These are phyloP conservation scores for Pseudopyrenochaeta lycopersici DNA, from an alignment of 2,329 filamentous ascomycete species.

Conservation along the genomic window DNA sequence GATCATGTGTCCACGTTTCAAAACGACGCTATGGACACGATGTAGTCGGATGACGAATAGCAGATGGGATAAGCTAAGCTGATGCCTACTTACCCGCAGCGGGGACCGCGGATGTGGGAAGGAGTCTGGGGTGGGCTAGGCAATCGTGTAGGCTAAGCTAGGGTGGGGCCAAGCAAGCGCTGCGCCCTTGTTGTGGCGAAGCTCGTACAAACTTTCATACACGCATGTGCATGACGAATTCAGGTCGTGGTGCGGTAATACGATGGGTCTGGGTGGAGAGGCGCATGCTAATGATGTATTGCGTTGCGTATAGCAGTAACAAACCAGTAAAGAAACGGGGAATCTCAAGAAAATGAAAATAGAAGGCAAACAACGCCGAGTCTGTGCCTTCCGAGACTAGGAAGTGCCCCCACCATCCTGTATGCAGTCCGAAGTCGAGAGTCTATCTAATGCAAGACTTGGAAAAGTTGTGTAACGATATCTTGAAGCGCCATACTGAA, in stretches of 20 bases:
- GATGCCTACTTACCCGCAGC: conserved; percentile 15
- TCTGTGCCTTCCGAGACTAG: neutral
- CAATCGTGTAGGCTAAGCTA: conserved; percentile 6
- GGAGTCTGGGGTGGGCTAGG: conserved; percentile 12
- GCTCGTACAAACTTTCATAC: conserved; percentile 6
- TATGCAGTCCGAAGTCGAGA: neutral
- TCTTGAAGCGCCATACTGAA: neutral
- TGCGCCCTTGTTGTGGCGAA: conserved; percentile 21
- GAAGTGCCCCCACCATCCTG: neutral
- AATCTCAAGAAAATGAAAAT: conserved; percentile 9
- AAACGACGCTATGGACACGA: neutral
- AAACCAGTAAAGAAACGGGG: conserved; percentile 1
- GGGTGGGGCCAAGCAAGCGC: conserved; percentile 10
- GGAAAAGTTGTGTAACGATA: conserved; percentile 5
- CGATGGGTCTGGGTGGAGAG: conserved; percentile 1
- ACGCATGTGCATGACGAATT: neutral
- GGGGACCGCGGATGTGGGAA: conserved; percentile 5
- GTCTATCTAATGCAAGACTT: conserved; percentile 10
- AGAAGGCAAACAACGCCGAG: conserved; percentile 3
- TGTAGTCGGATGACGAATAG: conserved; percentile 1
- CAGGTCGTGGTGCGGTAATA: neutral
- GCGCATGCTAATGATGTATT: conserved; percentile 9
- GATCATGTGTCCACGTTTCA: neutral
- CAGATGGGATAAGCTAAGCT: conserved; percentile 16
- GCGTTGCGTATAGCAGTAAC: conserved; percentile 3